A percentile compares a stretch with the other conserved stretches of the same genome.
Evolutionary conservation across 495 filamentous ascomycete species (phyloP).

Genomic region (Penicillium cosmopolitanum): DNA sequence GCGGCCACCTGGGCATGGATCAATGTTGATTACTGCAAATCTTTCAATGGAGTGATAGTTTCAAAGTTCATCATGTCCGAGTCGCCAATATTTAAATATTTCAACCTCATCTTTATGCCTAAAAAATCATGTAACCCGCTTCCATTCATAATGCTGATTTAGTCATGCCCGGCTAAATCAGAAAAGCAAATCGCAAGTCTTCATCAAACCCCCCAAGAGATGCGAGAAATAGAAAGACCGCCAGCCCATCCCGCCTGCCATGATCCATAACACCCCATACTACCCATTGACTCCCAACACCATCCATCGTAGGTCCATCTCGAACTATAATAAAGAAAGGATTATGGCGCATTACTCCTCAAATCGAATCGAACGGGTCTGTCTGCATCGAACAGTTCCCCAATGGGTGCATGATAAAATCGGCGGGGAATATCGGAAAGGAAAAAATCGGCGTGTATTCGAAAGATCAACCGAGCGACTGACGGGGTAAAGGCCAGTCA

Average conservation of each 20-base stretch:
- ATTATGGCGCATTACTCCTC: not conserved
- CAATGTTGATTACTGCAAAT: too few species aligned
- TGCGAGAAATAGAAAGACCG: not conserved
- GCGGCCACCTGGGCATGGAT: too few species aligned
- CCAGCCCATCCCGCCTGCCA: not conserved
- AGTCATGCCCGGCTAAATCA: not conserved
- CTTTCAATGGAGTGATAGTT: too few species aligned
- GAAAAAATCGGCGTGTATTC: slow-evolving; percentile 4
- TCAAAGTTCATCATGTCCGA: too few species aligned
- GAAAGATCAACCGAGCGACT: slow-evolving; percentile 14
- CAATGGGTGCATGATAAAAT: not conserved
- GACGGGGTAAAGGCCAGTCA: slow-evolving; percentile 34
- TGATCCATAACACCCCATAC: not conserved
- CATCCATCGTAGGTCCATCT: not conserved
- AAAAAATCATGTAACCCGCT: not conserved
- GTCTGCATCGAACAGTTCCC: not conserved
- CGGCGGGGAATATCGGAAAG: not conserved
- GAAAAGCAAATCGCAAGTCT: not conserved
- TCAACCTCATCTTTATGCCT: too few species aligned
- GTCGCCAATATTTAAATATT: too few species aligned
- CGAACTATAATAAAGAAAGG: not conserved
- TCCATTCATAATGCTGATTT: not conserved
- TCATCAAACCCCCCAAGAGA: not conserved
- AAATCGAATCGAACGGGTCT: not conserved
- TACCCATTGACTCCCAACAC: not conserved